Evolutionary conservation across 805 yeast species (phyloP).

Genomic region (Metschnikowia borealis): DNA sequence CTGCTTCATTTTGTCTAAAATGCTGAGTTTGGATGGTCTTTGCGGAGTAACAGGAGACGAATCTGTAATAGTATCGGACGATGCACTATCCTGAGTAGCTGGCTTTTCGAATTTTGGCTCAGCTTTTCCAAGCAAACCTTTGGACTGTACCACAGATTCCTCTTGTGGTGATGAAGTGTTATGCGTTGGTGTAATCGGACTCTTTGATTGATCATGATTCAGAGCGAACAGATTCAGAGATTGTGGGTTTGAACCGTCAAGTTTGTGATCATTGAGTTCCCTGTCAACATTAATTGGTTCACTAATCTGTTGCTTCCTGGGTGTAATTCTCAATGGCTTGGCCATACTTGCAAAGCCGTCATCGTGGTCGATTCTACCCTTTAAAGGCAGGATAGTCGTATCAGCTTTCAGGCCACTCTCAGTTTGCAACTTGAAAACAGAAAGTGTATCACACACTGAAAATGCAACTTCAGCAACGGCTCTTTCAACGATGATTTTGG

Average conservation of each 20-base stretch:
- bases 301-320: background rate
- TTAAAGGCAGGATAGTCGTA: background rate
- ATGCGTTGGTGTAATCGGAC: background rate
- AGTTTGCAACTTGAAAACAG: conserved; percentile 44
- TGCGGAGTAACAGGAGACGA: background rate
- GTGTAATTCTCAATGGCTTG: conserved; percentile 13
- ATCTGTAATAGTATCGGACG: background rate
- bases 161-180: background rate
- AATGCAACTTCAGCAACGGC: conserved; percentile 73
- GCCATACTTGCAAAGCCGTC: conserved; percentile 3
- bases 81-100: background rate
- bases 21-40: conserved; percentile 9
- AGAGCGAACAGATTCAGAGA: background rate
- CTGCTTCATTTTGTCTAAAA: conserved; percentile 35
- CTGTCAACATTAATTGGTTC: background rate
- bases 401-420: background rate
- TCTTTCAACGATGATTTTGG: conserved; percentile 66
- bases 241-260: background rate
- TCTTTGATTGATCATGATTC: background rate
- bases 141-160: background rate
- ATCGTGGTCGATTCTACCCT: background rate
- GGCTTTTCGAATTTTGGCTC: background rate
- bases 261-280: background rate
- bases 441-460: conserved; percentile 57
- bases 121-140: background rate